Percentiles rank a stretch among this genome's conserved stretches.
Conservation (phyloP, 805 yeast genomes). For the Yarrowia divulgata region DNA sequence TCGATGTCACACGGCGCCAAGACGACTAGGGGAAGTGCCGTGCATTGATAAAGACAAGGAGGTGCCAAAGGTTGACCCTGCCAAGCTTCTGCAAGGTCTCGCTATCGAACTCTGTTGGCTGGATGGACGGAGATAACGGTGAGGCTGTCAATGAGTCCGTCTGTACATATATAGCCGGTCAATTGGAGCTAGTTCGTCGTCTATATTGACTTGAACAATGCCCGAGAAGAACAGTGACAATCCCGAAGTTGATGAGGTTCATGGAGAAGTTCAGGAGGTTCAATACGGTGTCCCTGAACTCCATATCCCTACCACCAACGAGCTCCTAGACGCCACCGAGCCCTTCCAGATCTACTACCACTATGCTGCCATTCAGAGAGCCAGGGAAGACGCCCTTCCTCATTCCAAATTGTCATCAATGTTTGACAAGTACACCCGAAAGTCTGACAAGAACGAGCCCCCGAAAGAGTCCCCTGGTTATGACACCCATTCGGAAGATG, state of each 20-base stretch:
- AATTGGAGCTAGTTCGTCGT: background rate
- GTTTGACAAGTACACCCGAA: background rate
- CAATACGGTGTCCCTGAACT: background rate
- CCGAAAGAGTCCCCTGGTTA: background rate
- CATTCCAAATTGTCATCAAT: slow-evolving; percentile 3
- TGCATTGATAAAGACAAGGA: slow-evolving; percentile 12
- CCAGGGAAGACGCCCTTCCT: slow-evolving; percentile 29
- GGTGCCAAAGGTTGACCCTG: slow-evolving; percentile 24
- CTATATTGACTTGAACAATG: background rate
- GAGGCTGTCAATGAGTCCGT: background rate
- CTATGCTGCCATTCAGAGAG: slow-evolving; percentile 22
- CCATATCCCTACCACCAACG: slow-evolving; percentile 14
- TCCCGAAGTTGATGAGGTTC: background rate
- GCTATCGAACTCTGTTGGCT: slow-evolving; percentile 5
- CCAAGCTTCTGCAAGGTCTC: slow-evolving; percentile 25
- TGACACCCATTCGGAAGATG: background rate
- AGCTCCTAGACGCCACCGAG: slow-evolving; percentile 4
- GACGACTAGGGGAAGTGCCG: slow-evolving; percentile 16
- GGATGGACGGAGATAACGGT: slow-evolving; percentile 13
- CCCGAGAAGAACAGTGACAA: background rate
- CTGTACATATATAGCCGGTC: background rate
- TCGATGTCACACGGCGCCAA: slow-evolving; percentile 14
- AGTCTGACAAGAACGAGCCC: background rate
- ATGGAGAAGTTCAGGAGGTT: slow-evolving; percentile 1
- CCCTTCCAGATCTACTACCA: slow-evolving; percentile 28